Evolutionary conservation across 164 flowering plant genomes (phyloP), one percentile per base, ranked within the genome.

Genomic region (Warburgia ugandensis): DNA sequence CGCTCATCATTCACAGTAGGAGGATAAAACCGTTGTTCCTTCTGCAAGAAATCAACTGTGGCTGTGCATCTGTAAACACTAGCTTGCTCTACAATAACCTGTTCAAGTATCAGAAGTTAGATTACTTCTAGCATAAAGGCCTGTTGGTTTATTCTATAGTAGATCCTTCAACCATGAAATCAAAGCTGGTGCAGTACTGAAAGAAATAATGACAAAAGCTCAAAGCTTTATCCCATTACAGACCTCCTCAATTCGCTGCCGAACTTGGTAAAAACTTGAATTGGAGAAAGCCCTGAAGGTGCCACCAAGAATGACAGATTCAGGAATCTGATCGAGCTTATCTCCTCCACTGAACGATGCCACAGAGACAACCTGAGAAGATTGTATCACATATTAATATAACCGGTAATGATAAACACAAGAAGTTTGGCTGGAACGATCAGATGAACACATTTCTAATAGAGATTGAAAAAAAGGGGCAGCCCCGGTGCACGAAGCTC

Each of bases 251-350:
- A 87, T 87, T 55, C 97, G 62, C 49, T 53, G 65, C 6, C 68
- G 69, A 31, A 87, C 68, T 32, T 61, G 71, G 52, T 79, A 58
- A 63, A 84, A 74, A 63, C 72, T 88, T 27, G 67, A 26, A 54
- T 68, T 80, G 45, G 92, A 84, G 68, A 91, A 86, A 17, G 94
- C 95, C 64, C 97, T 75, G 60, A 86, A 74, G 10, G 97, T 91
- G 8, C 97, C 97, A n/a, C 78, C 73, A 16, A 91, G 53, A 9
- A 67, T 68, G 6, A 83, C 85, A 0, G 61, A 57, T 31, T 81
- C 79, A 1, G 95, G 78, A 45, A 60, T 68, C 31, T 29, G 30
- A 59, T 73, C 74, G 1, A 70, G 73, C 43, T 72, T 58, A 32
- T 70, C 45, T 2, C 87, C 86, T 39, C 84, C 85, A 36, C 73